Evolutionary conservation across 23 red algal species (phyloP).

Genomic region (Pyropia haitanensis): DNA sequence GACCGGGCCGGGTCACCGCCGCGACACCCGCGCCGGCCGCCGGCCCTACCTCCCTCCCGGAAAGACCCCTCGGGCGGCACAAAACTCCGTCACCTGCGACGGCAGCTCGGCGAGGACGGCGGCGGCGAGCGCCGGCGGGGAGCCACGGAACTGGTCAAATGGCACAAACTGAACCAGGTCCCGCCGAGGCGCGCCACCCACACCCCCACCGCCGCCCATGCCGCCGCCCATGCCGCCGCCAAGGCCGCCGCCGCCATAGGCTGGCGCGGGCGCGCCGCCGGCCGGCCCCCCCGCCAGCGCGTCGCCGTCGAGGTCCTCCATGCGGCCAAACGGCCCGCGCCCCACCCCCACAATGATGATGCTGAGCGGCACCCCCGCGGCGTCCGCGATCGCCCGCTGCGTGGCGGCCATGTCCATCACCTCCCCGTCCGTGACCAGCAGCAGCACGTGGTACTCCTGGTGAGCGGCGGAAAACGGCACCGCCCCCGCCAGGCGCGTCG

Average conservation of each 20-base stretch:
- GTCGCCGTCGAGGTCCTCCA: conserved; percentile 71
- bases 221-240: too few species aligned
- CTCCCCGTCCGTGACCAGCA: conserved; percentile 76
- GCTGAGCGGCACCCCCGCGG: conserved; percentile 49
- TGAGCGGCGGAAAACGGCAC: conserved; percentile 14
- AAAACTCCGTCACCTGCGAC: too few species aligned
- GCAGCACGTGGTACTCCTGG: conserved; percentile 53
- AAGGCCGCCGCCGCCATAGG: too few species aligned
- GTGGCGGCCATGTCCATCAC: conserved; percentile 63
- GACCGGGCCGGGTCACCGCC: too few species aligned
- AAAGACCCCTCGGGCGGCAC: too few species aligned
- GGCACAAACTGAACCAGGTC: conserved; percentile 10
- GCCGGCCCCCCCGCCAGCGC: neutral
- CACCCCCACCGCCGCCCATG: too few species aligned
- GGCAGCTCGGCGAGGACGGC: too few species aligned
- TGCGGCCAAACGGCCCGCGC: conserved; percentile 24
- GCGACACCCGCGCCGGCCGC: too few species aligned
- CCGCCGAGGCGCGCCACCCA: neutral
- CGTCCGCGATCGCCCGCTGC: conserved; percentile 38
- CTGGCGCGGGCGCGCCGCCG: too few species aligned
- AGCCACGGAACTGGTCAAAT: neutral
- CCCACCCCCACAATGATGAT: conserved; percentile 83
- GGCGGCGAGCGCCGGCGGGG: too few species aligned
- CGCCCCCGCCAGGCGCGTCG: conserved; percentile 18
- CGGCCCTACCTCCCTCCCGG: too few species aligned